Evolutionary conservation across 108 stramenopile species (phyloP).

Genomic region (Cyclotella sp.): DNA sequence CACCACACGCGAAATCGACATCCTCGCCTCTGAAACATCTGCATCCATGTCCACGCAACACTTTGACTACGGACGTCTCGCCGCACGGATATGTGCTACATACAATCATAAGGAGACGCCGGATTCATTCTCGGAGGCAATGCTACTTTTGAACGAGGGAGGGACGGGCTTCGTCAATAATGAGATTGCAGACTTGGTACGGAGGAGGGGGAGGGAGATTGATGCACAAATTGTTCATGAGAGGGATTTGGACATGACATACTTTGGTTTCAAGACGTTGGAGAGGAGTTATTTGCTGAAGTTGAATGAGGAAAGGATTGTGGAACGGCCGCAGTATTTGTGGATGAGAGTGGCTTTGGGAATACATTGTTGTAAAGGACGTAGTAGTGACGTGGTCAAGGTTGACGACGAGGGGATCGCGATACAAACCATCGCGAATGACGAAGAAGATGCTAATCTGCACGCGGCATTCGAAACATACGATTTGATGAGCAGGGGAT

Average conservation of each 20-base stretch:
- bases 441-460: conserved; percentile 69
- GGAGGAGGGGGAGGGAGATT: conserved; percentile 63
- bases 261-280: conserved; percentile 98
- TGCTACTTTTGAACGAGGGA: conserved; percentile 60
- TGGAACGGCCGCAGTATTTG: conserved; percentile 97
- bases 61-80: conserved; percentile 91
- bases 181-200: conserved; percentile 75
- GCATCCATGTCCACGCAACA: conserved; percentile 95
- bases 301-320: conserved; percentile 55
- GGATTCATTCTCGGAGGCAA: conserved; percentile 81
- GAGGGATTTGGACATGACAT: conserved; percentile 90
- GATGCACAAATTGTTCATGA: conserved; percentile 71
- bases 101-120: conserved; percentile 91
- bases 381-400: too few species aligned
- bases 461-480: conserved; percentile 94
- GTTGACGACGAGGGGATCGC: background rate
- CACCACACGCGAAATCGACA: conserved; percentile 91
- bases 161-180: conserved; percentile 79
- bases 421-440: conserved; percentile 20
- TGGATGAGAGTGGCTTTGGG: conserved; percentile 98
- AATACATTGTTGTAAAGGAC: conserved; percentile 76
- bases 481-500: conserved; percentile 92
- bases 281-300: conserved; percentile 86
- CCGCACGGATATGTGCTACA: conserved; percentile 88
- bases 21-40: conserved; percentile 94